Evolutionary conservation across 345 rosid species (phyloP).

Genomic region (Linum tenue): DNA sequence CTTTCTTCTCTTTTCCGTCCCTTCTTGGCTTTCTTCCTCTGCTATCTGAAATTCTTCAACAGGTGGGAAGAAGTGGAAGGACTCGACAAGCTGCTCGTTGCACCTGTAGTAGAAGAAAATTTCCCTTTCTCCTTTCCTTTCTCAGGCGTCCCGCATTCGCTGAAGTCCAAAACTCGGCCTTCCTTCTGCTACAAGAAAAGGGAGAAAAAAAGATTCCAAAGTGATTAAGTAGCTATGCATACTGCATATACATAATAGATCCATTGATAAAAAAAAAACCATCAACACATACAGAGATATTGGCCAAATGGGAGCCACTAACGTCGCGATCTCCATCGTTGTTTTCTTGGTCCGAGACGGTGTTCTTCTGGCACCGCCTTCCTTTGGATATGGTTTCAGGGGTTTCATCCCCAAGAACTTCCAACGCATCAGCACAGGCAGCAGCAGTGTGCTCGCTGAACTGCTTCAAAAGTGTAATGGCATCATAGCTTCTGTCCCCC

Average conservation of each 20-base stretch:
- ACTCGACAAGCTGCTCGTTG: slow-evolving; percentile 31
- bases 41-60: slow-evolving; percentile 77
- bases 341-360: slow-evolving; percentile 37
- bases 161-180: slow-evolving; percentile 79
- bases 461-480: slow-evolving; percentile 83
- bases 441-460: slow-evolving; percentile 76
- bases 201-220: background rate
- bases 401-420: slow-evolving; percentile 71
- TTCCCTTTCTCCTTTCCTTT: slow-evolving; percentile 41
- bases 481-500: slow-evolving; percentile 77
- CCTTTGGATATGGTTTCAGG: slow-evolving; percentile 43
- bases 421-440: slow-evolving; percentile 84
- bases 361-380: slow-evolving; percentile 21
- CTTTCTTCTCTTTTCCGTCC: too few species aligned
- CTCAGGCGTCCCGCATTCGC: slow-evolving; percentile 81
- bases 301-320: slow-evolving; percentile 34
- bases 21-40: background rate
- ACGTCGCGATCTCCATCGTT: slow-evolving; percentile 27
- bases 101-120: slow-evolving; percentile 21
- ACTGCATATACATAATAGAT: too few species aligned
- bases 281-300: slow-evolving; percentile 25
- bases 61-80: slow-evolving; percentile 45
- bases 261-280: too few species aligned
- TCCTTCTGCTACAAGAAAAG: slow-evolving; percentile 43
- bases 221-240: too few species aligned